Evolutionary conservation across 345 rosid genomes (phyloP).

Genomic region (Draba incana): DNA sequence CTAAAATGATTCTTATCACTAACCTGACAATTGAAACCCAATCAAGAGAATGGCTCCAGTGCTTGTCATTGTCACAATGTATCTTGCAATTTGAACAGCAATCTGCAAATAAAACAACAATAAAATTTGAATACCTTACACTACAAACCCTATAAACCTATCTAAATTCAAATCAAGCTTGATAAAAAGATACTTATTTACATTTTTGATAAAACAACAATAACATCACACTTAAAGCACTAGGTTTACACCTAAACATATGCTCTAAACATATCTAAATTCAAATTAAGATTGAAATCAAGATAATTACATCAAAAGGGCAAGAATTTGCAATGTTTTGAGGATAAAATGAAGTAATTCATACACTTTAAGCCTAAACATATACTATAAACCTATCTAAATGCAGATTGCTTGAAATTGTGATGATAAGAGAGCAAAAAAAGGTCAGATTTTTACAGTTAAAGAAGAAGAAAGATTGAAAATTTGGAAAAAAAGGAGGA

Average conservation of each 20-base stretch:
- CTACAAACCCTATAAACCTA: not conserved
- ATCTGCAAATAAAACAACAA: slow-evolving; percentile 44
- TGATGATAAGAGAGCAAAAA: too few species aligned
- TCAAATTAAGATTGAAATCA: not conserved
- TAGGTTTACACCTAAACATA: too few species aligned
- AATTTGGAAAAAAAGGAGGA: not conserved
- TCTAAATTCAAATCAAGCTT: not conserved
- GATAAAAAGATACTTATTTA: too few species aligned
- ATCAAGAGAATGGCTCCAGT: slow-evolving; percentile 81
- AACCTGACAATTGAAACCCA: slow-evolving; percentile 92
- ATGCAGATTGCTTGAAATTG: too few species aligned
- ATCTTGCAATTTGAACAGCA: slow-evolving; percentile 88
- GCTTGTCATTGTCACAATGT: slow-evolving; percentile 90
- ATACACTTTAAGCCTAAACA: too few species aligned
- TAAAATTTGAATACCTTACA: not conserved
- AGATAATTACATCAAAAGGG: not conserved
- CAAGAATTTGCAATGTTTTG: too few species aligned
- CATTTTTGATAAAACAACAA: too few species aligned
- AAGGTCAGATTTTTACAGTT: not conserved
- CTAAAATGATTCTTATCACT: slow-evolving; percentile 16
- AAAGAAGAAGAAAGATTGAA: not conserved
- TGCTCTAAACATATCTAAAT: too few species aligned
- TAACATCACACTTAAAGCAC: too few species aligned
- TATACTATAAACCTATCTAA: too few species aligned
- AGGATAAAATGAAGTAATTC: too few species aligned